These are phyloP conservation scores for Colletotrichum liriopes DNA, from an alignment of 2,329 filamentous ascomycete genomes.

Conservation along the genomic window DNA sequence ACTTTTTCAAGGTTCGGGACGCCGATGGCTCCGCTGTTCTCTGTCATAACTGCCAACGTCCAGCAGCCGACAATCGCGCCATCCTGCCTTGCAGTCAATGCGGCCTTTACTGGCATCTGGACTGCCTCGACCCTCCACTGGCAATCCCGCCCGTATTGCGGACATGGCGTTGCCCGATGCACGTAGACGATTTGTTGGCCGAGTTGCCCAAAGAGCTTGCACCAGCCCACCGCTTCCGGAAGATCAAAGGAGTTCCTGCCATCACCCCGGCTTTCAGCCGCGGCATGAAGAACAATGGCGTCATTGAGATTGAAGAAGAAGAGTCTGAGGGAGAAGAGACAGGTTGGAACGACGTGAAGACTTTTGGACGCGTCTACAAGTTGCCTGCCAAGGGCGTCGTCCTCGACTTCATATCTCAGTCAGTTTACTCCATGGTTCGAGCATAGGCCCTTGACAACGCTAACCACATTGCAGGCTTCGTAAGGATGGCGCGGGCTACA, in stretches of 20 bases:
- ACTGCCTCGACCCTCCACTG: slow-evolving; percentile 89
- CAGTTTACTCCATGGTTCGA: slow-evolving; percentile 49
- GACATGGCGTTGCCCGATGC: slow-evolving; percentile 91
- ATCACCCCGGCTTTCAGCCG: slow-evolving; percentile 71
- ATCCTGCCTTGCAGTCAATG: slow-evolving; percentile 93
- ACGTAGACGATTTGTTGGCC: slow-evolving; percentile 82
- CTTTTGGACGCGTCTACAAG: slow-evolving; percentile 77
- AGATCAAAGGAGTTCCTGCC: slow-evolving; percentile 68
- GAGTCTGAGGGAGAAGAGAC: slow-evolving; percentile 69
- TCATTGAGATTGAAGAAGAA: slow-evolving; percentile 79
- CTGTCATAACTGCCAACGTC: slow-evolving; percentile 82
- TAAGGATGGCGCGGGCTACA: slow-evolving; percentile 57
- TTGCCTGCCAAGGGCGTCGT: slow-evolving; percentile 77
- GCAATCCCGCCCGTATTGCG: slow-evolving; percentile 83
- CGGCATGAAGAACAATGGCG: slow-evolving; percentile 79
- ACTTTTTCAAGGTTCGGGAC: slow-evolving; percentile 79
- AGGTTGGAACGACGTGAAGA: slow-evolving; percentile 71
- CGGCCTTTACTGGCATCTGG: slow-evolving; percentile 88
- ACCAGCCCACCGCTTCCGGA: slow-evolving; percentile 74
- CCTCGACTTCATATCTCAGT: slow-evolving; percentile 80
- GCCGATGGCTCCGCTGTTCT: slow-evolving; percentile 81
- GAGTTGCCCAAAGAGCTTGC: slow-evolving; percentile 70
- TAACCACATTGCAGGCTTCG: slow-evolving; percentile 51
- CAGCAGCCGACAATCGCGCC: slow-evolving; percentile 74
- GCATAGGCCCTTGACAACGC: slow-evolving; percentile 17